Evolutionary conservation across 2,329 filamentous ascomycete genomes (phyloP).

Genomic region (Fusarium euwallaceae): DNA sequence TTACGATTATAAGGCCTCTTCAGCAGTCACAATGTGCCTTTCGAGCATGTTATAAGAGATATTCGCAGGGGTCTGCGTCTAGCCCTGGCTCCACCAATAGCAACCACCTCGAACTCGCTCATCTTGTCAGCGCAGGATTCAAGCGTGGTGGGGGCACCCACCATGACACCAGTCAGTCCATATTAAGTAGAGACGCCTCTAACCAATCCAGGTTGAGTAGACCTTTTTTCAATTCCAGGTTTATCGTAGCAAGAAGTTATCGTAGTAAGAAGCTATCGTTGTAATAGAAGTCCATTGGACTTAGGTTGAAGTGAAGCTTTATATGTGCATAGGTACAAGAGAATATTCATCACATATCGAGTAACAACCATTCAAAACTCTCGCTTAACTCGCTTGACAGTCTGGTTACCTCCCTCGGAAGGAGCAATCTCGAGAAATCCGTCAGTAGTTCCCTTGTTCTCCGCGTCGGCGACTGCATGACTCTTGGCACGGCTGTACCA

Average conservation of each 20-base stretch:
- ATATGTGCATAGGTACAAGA: background rate
- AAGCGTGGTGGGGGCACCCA: background rate
- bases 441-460: background rate
- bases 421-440: background rate
- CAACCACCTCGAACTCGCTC: background rate
- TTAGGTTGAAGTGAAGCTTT: background rate
- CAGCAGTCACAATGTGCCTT: background rate
- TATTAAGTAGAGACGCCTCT: too few relatives aligned
- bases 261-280: too few relatives aligned
- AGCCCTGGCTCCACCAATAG: background rate
- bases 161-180: too few relatives aligned
- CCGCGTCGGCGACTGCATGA: background rate
- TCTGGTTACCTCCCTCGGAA: background rate
- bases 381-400: background rate
- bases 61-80: background rate
- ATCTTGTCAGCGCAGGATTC: background rate
- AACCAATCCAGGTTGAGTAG: too few relatives aligned
- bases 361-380: background rate
- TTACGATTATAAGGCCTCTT: background rate
- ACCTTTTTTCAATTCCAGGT: too few relatives aligned
- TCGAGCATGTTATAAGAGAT: background rate
- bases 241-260: too few relatives aligned
- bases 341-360: background rate
- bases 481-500: background rate
- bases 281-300: too few relatives aligned